phyloP scores from a whole-genome alignment of 805 yeast genomes.

The Nakazawaea siamensis region DNA sequence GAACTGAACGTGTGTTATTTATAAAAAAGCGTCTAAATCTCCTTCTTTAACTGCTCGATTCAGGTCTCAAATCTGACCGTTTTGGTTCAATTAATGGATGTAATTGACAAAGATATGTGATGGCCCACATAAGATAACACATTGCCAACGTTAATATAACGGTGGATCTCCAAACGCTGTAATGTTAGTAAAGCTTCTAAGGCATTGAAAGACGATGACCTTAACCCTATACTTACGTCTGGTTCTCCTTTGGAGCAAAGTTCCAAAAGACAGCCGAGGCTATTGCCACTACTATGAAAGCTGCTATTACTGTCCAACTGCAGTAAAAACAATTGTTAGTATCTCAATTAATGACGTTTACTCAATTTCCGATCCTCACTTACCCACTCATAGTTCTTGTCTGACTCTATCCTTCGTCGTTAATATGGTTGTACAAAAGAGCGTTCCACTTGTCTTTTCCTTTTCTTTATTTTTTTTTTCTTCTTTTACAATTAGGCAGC shows the following conservation, averaged over 20 bases:
- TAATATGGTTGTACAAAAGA: too few species aligned
- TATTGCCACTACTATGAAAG: slow-evolving; percentile 48
- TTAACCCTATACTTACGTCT: slow-evolving; percentile 44
- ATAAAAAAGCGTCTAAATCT: too few species aligned
- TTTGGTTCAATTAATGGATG: slow-evolving; percentile 91
- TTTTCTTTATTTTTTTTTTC: background rate
- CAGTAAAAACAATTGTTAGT: slow-evolving; percentile 12
- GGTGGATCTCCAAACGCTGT: slow-evolving; percentile 64
- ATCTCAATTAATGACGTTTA: background rate
- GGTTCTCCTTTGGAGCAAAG: slow-evolving; percentile 77
- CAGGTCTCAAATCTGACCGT: slow-evolving; percentile 86
- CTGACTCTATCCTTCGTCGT: background rate
- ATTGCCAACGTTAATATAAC: slow-evolving; percentile 59
- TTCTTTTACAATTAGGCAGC: too few species aligned
- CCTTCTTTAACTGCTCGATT: too few species aligned
- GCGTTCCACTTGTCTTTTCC: background rate
- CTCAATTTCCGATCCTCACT: slow-evolving; percentile 5
- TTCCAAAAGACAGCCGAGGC: slow-evolving; percentile 70
- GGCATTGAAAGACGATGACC: too few species aligned
- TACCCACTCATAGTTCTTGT: slow-evolving; percentile 15
- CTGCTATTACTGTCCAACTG: slow-evolving; percentile 57
- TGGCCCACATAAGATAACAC: slow-evolving; percentile 89
- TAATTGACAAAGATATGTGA: slow-evolving; percentile 78
- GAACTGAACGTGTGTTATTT: too few species aligned
- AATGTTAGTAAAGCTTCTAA: background rate